Evolutionary conservation across 768 basidiomycete genomes (phyloP), one percentile per base, ranked within the genome.

Genomic region (Rhodocollybia butyracea): DNA sequence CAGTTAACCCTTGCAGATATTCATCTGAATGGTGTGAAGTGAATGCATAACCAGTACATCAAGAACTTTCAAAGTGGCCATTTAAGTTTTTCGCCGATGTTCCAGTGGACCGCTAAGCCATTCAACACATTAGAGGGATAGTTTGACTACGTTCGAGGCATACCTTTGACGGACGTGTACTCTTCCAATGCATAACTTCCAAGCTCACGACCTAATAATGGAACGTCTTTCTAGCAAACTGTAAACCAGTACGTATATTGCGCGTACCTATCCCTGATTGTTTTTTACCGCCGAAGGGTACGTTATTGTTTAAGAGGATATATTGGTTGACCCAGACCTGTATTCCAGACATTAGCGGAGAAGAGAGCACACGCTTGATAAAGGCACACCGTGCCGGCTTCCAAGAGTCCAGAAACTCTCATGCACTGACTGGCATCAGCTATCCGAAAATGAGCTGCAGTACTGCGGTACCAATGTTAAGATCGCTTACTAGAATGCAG

Each of bases 271-370:
- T 85, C 51, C 94, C 94, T 40, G 89, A 91, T 67, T 91, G 88
- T 72, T 95, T 96, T 76, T 90, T 96, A 22, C 95, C 96, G 32
- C 96, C 95, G 64, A 98, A 98, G 1, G 96, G 96, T 42, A 94
- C 87, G 57, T 95, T 92, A 68, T 91, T 91, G 71, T 83, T 81
- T 54, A 96, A 69, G 12, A 89, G 40, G 64, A 87, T 89, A 72
- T 94, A 95, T 64, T 92, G 87, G 70, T 98, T 98, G 57, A 94
- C 81, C 94, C 94, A 97, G 39, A 93, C 88, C 87, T 90, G 57
- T 36, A 38, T 13, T 31, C 32, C 21, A 34, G 15, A n/a, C n/a
- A n/a, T n/a, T n/a, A n/a, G n/a, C n/a, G n/a, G n/a, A n/a, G 22
- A 50, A 24, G 17, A 8, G n/a, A 12, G 17, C 38, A 50, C 31